Evolutionary conservation across 139 green algal species (phyloP).

Genomic region (Spirogloea muscicola): DNA sequence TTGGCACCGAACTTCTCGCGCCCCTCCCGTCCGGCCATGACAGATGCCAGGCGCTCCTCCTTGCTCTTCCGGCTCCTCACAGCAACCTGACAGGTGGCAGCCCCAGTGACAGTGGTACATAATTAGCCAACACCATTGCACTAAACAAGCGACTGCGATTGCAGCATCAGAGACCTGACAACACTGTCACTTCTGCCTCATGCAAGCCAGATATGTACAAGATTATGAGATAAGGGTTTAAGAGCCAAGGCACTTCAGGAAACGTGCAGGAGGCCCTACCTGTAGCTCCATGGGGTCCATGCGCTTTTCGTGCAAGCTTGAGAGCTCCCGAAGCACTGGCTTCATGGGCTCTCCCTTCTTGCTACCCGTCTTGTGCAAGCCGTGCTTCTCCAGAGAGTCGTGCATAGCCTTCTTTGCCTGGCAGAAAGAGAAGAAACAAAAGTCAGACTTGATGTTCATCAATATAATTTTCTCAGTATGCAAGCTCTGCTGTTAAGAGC

Average conservation of each 20-base stretch:
- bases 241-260: neutral
- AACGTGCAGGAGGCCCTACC: neutral
- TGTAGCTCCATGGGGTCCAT: slow-evolving; percentile 63
- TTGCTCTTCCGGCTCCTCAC: slow-evolving; percentile 63
- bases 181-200: neutral
- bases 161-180: neutral
- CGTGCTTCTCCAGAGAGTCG: slow-evolving; percentile 71
- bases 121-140: neutral
- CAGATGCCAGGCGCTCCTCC: slow-evolving; percentile 69
- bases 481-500: too few species aligned
- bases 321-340: slow-evolving; percentile 6
- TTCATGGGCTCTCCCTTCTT: neutral
- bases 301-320: slow-evolving; percentile 48
- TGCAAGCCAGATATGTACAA: neutral
- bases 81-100: neutral
- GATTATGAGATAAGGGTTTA: neutral
- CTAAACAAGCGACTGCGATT: neutral
- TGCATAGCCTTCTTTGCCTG: slow-evolving; percentile 59
- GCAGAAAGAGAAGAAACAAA: slow-evolving; percentile 1
- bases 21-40: slow-evolving; percentile 77
- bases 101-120: too few species aligned
- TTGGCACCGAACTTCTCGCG: slow-evolving; percentile 72
- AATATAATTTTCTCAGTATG: too few species aligned
- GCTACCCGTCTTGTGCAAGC: slow-evolving; percentile 60
- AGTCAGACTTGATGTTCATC: too few species aligned